These are phyloP conservation scores for Boletus subparvulus DNA, from an alignment of 768 basidiomycete genomes.

Conservation along the genomic window DNA sequence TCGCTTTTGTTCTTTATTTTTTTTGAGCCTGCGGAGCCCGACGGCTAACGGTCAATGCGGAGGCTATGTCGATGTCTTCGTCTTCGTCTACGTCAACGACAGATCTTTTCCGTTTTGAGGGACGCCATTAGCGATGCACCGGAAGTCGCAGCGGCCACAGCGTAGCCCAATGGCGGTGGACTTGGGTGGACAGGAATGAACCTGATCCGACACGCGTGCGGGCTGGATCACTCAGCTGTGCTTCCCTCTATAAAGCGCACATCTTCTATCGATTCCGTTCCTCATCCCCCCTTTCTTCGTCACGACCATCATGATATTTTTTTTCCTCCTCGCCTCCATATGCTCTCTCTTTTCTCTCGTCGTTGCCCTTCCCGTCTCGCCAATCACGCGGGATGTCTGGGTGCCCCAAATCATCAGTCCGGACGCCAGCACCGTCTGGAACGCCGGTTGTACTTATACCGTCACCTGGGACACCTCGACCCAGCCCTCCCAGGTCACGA, in stretches of 20 bases:
- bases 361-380: conserved; percentile 29
- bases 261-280: neutral
- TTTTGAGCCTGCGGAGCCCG: conserved; percentile 51
- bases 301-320: conserved; percentile 25
- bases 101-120: conserved; percentile 34
- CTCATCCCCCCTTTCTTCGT: neutral
- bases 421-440: conserved; percentile 38
- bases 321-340: conserved; percentile 12
- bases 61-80: conserved; percentile 66
- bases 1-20: conserved; percentile 70
- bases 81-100: conserved; percentile 9
- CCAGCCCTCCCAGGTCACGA: conserved; percentile 48
- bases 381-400: conserved; percentile 46
- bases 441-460: conserved; percentile 36
- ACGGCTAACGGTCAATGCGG: conserved; percentile 45
- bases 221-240: conserved; percentile 2
- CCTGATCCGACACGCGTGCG: conserved; percentile 3
- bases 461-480: conserved; percentile 49
- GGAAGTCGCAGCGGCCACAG: conserved; percentile 5
- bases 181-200: neutral
- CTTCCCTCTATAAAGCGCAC: conserved; percentile 14
- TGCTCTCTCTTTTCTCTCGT: conserved; percentile 28
- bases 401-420: conserved; percentile 45
- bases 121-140: conserved; percentile 28
- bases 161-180: neutral